Conservation (phyloP, 352 stramenopile genomes). For the Blastocystis hominis region DNA sequence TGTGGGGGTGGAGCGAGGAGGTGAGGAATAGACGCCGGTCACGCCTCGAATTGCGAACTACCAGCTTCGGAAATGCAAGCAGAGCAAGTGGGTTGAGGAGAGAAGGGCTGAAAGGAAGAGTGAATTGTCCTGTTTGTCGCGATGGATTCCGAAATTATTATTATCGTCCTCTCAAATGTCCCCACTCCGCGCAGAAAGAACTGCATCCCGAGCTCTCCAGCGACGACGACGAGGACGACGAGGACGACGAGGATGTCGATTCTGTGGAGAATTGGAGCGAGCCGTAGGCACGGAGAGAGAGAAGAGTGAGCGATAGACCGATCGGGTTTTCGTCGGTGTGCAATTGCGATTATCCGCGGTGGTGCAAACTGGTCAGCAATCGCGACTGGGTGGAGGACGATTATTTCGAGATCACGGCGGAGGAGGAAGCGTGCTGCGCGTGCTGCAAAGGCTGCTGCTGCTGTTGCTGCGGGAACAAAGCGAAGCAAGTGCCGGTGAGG, state of each 20-base stretch:
- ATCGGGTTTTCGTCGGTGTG: background rate
- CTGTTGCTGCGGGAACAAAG: background rate
- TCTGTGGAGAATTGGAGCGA: background rate
- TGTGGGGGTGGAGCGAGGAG: background rate
- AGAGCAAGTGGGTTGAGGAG: background rate
- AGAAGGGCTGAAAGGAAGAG: background rate
- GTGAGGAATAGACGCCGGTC: conserved; percentile 7
- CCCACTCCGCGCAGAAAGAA: background rate
- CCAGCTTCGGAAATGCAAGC: background rate
- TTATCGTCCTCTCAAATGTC: conserved; percentile 17
- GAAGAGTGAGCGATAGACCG: background rate
- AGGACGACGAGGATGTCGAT: background rate
- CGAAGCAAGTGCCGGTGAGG: background rate
- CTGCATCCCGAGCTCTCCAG: background rate
- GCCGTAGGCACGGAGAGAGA: background rate
- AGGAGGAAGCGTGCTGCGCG: background rate
- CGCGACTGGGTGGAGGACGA: conserved; percentile 33
- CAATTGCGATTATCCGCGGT: conserved; percentile 30
- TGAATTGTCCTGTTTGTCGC: conserved; percentile 25
- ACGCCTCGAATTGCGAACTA: conserved; percentile 1
- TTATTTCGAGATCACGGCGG: conserved; percentile 32
- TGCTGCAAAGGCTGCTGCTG: background rate
- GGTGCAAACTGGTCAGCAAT: conserved; percentile 36
- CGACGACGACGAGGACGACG: background rate
- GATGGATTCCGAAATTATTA: conserved; percentile 45